These are phyloP conservation scores for Annulohypoxylon nitens DNA, from an alignment of 495 filamentous ascomycete genomes.

Conservation along the genomic window DNA sequence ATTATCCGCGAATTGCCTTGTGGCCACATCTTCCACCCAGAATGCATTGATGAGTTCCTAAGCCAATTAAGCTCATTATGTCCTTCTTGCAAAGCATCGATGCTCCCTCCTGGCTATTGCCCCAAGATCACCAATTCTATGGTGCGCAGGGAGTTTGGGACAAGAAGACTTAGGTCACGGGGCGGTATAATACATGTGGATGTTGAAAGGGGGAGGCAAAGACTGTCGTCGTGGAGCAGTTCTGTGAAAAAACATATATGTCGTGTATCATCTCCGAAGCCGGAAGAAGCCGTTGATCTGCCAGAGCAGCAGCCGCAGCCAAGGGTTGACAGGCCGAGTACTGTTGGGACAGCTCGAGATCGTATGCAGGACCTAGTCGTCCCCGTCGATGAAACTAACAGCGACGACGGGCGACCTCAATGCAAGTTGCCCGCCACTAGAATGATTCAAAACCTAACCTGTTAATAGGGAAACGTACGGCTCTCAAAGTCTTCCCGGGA, in stretches of 20 bases:
- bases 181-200: constrained; percentile 38
- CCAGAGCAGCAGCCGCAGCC: constrained; percentile 40
- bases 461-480: constrained; percentile 43
- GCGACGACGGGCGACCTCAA: constrained; percentile 51
- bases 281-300: constrained; percentile 42
- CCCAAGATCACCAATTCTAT: constrained; percentile 84
- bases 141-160: constrained; percentile 77
- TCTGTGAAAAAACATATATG: constrained; percentile 44
- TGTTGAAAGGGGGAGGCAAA: constrained; percentile 40
- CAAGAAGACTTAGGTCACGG: constrained; percentile 60
- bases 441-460: constrained; percentile 22
- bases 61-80: constrained; percentile 79
- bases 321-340: constrained; percentile 21
- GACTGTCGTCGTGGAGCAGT: constrained; percentile 44
- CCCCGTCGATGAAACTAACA: constrained; percentile 51
- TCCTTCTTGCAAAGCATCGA: constrained; percentile 85
- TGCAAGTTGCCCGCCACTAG: constrained; percentile 36
- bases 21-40: constrained; percentile 90
- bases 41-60: constrained; percentile 87
- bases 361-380: constrained; percentile 49
- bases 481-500: constrained; percentile 43
- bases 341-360: constrained; percentile 34
- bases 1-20: constrained; percentile 87
- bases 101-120: constrained; percentile 74
- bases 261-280: constrained; percentile 31